Evolutionary conservation across 768 basidiomycete species (phyloP), one percentile per base, ranked within the genome.

Genomic region (Leccinum arenicola): DNA sequence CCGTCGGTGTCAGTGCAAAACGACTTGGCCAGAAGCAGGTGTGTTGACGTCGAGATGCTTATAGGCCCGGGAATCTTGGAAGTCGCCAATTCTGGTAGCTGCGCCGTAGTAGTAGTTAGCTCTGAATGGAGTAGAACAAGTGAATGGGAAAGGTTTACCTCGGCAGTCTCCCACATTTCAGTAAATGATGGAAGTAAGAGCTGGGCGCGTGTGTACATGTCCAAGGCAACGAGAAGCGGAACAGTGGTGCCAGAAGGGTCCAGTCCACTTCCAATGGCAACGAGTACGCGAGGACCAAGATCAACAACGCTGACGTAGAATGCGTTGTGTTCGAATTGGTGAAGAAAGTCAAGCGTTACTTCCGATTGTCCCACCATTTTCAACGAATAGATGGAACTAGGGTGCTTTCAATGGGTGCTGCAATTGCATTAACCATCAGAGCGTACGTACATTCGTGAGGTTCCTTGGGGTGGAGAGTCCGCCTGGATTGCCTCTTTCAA

Each of bases 41-140:
- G 65, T 3, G 67, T 67, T 15, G 60, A 67, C 6, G 68, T 68
- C 6, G 65, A 68, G 17, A 68, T 35, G 21, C 53, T 48, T 40
- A 11, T 38, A 3, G 47, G 59, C 8, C n/a, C 4, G n/a, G 29
- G 38, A 1, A 31, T 38, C 0, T 21, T 27, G 10, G 14, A 8
- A 4, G 10, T 14, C 2, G 4, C 15, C 31, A 25, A 19, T 36
- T 57, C 31, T 23, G 47, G 10, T 2, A 50, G 14, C 67, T 68
- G 25, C 17, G 21, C 19, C n/a, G 15, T 23, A 33, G 31, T 23
- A 31, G 29, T n/a, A 12, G 25, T 54, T 36, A 3, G 23, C 11
- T 23, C n/a, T 33, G 3, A 6, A 8, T 1, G 9, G 12, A 33
- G 47, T 14, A 15, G 6, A 21, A 9, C 9, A 47, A 54, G 6